Base-by-base conservation (phyloP, 2,329 filamentous ascomycete species). In the Ophiostoma piceae region DNA sequence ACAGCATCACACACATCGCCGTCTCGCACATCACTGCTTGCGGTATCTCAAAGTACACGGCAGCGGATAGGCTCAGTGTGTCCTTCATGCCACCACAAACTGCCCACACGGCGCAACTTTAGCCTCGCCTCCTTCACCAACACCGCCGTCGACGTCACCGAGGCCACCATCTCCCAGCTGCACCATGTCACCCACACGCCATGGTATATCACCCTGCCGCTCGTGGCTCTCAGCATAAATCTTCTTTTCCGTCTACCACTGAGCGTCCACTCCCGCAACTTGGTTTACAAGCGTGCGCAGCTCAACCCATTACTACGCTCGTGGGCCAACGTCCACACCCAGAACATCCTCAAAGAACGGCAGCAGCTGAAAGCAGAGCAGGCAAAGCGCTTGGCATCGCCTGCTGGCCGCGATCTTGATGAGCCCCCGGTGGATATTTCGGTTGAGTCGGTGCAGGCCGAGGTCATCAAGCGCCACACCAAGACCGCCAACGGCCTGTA, bases 191-290 rank as follows among this genome's bases (percentile, higher is more conserved):
- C 79, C 32, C 80, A 81, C 51, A 75, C 83, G 1, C 84, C 85
- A 1, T 88, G 85, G 85, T 86, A 79, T 73, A 73, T 86, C 41
- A 79, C 81, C 37, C 84, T 88, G 66, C 84, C 85, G 4, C 77
- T 84, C n/a, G 77, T 84, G 16, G 83, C 84, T 7, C 71, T 86
- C 1, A 71, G 71, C 51, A 72, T 75, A 64, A 74, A 72, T 75
- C 74, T 81, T 54, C 70, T 80, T 66, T 74, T 83, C 71, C 80
- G 85, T 16, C 75, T 85, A 4, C 85, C 85, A 6, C 77, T 83
- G 7, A 79, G 78, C 47, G 73, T 80, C 70, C 82, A 85, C 74
- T 71, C 75, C 3, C 77, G 76, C 12, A 72, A 62, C 4, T 73
- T 80, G 12, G 66, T 73, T 12, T 75, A 76, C n/a, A 76, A 75